Conservation (phyloP, 2,329 filamentous ascomycete genomes). For the Penicillium sp. region DNA sequence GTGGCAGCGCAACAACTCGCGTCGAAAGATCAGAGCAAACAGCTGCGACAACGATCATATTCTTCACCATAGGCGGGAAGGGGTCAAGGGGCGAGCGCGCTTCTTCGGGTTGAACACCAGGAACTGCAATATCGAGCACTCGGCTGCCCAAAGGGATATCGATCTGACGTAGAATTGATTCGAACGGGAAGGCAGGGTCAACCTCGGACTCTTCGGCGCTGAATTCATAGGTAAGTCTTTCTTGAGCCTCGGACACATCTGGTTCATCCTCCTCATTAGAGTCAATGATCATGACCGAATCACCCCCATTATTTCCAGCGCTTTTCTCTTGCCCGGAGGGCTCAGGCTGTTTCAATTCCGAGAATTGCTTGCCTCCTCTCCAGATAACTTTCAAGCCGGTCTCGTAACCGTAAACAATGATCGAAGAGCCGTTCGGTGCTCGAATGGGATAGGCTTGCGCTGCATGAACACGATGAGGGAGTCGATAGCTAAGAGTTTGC, state of each 20-base stretch:
- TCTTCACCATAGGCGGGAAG: slow-evolving; percentile 53
- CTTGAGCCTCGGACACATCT: slow-evolving; percentile 28
- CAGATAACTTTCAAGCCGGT: slow-evolving; percentile 63
- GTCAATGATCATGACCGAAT: slow-evolving; percentile 60
- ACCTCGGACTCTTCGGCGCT: slow-evolving; percentile 59
- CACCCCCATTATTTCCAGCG: slow-evolving; percentile 32
- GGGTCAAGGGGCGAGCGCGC: slow-evolving; percentile 45
- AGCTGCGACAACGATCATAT: slow-evolving; percentile 58
- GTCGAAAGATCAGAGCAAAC: slow-evolving; percentile 62
- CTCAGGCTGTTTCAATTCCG: slow-evolving; percentile 32
- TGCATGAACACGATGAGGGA: slow-evolving; percentile 61
- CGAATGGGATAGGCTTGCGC: slow-evolving; percentile 62
- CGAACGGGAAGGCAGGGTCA: slow-evolving; percentile 60
- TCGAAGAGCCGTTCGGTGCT: slow-evolving; percentile 64
- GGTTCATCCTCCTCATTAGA: slow-evolving; percentile 58
- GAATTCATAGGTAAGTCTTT: slow-evolving; percentile 45
- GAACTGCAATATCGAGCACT: slow-evolving; percentile 57
- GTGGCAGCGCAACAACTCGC: slow-evolving; percentile 58
- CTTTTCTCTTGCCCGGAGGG: slow-evolving; percentile 30
- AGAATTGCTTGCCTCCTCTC: slow-evolving; percentile 61
- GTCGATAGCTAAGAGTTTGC: slow-evolving; percentile 57
- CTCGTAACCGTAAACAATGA: slow-evolving; percentile 64
- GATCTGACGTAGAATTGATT: slow-evolving; percentile 58
- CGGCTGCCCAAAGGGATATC: slow-evolving; percentile 59
- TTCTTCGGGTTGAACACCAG: slow-evolving; percentile 49